Base-by-base conservation (phyloP, 768 basidiomycete species). In the Kwoniella sp. region DNA sequence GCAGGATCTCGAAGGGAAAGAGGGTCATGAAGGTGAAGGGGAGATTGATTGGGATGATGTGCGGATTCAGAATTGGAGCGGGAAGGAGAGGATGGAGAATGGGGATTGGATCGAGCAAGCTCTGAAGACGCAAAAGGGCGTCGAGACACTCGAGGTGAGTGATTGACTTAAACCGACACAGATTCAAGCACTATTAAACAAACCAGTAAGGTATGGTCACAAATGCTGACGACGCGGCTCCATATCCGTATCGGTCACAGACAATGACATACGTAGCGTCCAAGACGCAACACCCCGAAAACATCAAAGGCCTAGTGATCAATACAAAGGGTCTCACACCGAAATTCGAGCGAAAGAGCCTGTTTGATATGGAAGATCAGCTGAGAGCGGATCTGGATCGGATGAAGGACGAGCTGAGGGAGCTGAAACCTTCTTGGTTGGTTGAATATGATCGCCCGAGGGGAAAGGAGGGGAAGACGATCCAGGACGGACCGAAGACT, bases 1-100 rank as follows among this genome's bases (percentile, higher is more conserved):
- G 31, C 58, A 58, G 45, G 55, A 60, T 22, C 68, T 67, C 11
- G 31, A 68, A 7, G 63, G 70, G 34, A 45, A 45, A 45, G 51
- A 38, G 23, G 31, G 48, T 34, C 13, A 20, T 20, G 54, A 34
- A 7, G 52, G 54, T 26, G 58, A 63, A 4, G 59, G 54, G 17
- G 70, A 61, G 41, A 59, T 77, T 15, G 59, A 75, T 56, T 79
- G 78, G 78, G 61, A 66, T 15, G 78, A 79, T 58, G 57, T 57
- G 34, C 55, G 78, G 55, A 71, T 79, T 25, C 69, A 73, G 53
- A 62, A 53, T 48, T 77, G 76, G 78, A 55, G 38, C 25, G 71
- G 70, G 2, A 50, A 62, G 25, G 76, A 75, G 55, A 58, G 68
- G 50, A 60, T 61, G 38, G 71, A 74, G 61, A 77, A 77, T 67